phyloP scores from a whole-genome alignment of 1,139 yeast genomes.

The Debaryomycetaceae sp. region DNA sequence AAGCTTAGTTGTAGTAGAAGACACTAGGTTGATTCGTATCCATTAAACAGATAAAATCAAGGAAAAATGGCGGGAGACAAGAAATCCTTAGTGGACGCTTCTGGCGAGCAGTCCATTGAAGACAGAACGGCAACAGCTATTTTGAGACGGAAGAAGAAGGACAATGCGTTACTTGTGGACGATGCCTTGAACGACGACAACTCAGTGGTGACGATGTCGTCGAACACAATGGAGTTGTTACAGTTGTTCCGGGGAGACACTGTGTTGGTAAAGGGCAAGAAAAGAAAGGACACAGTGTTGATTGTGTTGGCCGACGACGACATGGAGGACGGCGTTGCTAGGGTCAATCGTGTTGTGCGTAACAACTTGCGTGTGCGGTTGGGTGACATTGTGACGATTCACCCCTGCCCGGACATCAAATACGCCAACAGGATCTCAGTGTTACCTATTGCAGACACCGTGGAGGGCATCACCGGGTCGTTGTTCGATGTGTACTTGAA shows the following conservation, averaged over 20 bases:
- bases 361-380: conserved; percentile 90
- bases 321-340: conserved; percentile 91
- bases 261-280: conserved; percentile 94
- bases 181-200: conserved; percentile 97
- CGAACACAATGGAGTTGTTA: conserved; percentile 91
- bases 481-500: conserved; percentile 92
- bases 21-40: background rate
- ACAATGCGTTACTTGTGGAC: conserved; percentile 88
- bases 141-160: conserved; percentile 96
- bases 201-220: conserved; percentile 91
- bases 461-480: conserved; percentile 98
- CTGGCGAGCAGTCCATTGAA: conserved; percentile 48
- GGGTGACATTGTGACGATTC: conserved; percentile 87
- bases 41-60: background rate
- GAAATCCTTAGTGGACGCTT: conserved; percentile 44
- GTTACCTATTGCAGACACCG: conserved; percentile 95
- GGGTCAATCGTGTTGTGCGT: conserved; percentile 93
- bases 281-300: conserved; percentile 96
- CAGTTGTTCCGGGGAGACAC: conserved; percentile 98
- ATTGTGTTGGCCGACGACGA: conserved; percentile 96
- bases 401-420: conserved; percentile 97
- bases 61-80: conserved; percentile 29
- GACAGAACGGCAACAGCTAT: conserved; percentile 97
- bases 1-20: conserved; percentile 1
- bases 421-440: conserved; percentile 93